phyloP scores from a whole-genome alignment of 169 alveolate species.

The Plasmodium adleri region DNA sequence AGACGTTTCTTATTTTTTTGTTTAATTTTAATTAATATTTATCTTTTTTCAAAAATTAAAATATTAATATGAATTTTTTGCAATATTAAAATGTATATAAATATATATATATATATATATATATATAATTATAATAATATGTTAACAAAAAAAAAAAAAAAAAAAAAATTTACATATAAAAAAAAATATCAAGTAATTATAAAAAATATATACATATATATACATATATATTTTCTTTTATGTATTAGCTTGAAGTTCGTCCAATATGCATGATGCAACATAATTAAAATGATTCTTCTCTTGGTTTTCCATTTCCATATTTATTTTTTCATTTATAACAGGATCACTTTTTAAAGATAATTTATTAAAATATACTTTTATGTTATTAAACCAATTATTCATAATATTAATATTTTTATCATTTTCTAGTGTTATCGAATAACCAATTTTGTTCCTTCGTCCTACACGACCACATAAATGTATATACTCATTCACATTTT shows the following conservation, averaged over 20 bases:
- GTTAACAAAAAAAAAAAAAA: no score
- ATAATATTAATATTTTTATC: slow-evolving; percentile 61
- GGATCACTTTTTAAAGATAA: slow-evolving; percentile 8
- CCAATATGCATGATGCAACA: slow-evolving; percentile 44
- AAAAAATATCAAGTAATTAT: no score
- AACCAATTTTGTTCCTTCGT: slow-evolving; percentile 48
- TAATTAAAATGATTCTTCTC: slow-evolving; percentile 24
- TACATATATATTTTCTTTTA: not conserved
- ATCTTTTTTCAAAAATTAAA: no score
- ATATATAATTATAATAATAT: no score
- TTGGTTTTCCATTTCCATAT: not conserved
- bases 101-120: no score
- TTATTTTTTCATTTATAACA: not conserved
- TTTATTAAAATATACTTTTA: slow-evolving; percentile 39
- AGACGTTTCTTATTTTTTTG: no score
- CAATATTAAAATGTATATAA: no score
- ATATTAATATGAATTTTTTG: no score
- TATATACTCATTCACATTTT: slow-evolving; percentile 65
- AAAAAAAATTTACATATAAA: no score
- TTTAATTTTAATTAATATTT: no score
- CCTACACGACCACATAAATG: slow-evolving; percentile 76
- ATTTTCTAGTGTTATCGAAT: slow-evolving; percentile 50
- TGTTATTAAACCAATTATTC: slow-evolving; percentile 51
- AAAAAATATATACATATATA: not conserved
- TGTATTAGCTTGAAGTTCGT: slow-evolving; percentile 14